These are phyloP conservation scores for Colletotrichum karsti DNA, from an alignment of 2,329 filamentous ascomycete genomes.

Conservation along the genomic window DNA sequence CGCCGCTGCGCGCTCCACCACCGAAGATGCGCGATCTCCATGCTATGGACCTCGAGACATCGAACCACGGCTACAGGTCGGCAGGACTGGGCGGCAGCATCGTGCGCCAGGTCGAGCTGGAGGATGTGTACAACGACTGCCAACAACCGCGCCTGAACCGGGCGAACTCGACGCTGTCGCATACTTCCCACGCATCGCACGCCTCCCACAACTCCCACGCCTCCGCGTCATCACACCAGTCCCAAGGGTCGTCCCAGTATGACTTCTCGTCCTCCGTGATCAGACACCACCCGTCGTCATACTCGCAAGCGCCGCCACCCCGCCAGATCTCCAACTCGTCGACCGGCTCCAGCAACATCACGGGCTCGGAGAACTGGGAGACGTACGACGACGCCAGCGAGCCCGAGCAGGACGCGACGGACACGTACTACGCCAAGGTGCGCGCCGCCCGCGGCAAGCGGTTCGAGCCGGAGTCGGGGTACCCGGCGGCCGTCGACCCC, in stretches of 20 bases:
- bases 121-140: slow-evolving; percentile 82
- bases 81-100: slow-evolving; percentile 61
- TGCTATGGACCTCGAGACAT: slow-evolving; percentile 60
- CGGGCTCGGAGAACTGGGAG: slow-evolving; percentile 96
- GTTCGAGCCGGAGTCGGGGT: slow-evolving; percentile 58
- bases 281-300: slow-evolving; percentile 47
- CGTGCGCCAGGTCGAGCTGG: slow-evolving; percentile 71
- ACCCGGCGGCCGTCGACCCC: slow-evolving; percentile 51
- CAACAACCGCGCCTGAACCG: slow-evolving; percentile 44
- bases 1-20: slow-evolving; percentile 74
- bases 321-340: slow-evolving; percentile 80
- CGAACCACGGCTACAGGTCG: slow-evolving; percentile 56
- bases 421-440: slow-evolving; percentile 83
- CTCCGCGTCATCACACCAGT: slow-evolving; percentile 41
- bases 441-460: slow-evolving; percentile 75
- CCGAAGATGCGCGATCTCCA: slow-evolving; percentile 90
- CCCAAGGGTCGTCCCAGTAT: slow-evolving; percentile 41
- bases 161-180: slow-evolving; percentile 50
- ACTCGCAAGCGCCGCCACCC: slow-evolving; percentile 52
- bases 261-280: slow-evolving; percentile 51
- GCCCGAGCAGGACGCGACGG: slow-evolving; percentile 77
- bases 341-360: slow-evolving; percentile 77
- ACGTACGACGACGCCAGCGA: slow-evolving; percentile 90
- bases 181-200: slow-evolving; percentile 42
- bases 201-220: slow-evolving; percentile 33